Percentiles rank a stretch among this genome's conserved stretches.
Evolutionary conservation across 2,329 filamentous ascomycete genomes (phyloP).

Genomic region (Decorospora gaudefroyi): DNA sequence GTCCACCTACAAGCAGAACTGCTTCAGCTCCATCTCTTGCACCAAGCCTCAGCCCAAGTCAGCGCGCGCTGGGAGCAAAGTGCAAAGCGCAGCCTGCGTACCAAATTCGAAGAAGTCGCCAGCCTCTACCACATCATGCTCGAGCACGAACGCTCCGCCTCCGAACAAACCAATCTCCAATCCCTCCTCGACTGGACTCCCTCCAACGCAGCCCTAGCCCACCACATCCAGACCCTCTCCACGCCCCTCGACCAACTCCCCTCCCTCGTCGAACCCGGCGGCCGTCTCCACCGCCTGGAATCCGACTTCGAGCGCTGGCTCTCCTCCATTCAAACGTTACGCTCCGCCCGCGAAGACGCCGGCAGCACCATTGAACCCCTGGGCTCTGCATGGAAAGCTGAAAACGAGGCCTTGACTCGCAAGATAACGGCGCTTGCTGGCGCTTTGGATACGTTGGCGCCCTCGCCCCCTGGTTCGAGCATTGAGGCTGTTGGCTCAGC

Average conservation of each 20-base stretch:
- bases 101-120: conserved; percentile 47
- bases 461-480: conserved; percentile 39
- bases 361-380: conserved; percentile 35
- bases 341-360: conserved; percentile 26
- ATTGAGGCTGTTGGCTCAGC: conserved; percentile 37
- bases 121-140: conserved; percentile 43
- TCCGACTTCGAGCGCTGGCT: conserved; percentile 43
- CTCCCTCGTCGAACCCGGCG: conserved; percentile 38
- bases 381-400: conserved; percentile 42
- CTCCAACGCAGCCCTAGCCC: conserved; percentile 34
- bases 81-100: conserved; percentile 36
- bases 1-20: conserved; percentile 45
- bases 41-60: conserved; percentile 30
- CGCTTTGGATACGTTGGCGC: conserved; percentile 39
- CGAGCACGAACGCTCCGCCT: conserved; percentile 42
- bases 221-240: conserved; percentile 45
- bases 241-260: conserved; percentile 46
- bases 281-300: conserved; percentile 39
- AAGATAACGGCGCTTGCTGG: conserved; percentile 41
- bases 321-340: conserved; percentile 35
- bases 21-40: conserved; percentile 47
- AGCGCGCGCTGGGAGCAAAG: conserved; percentile 41
- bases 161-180: conserved; percentile 45
- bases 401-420: conserved; percentile 42
- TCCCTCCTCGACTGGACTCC: conserved; percentile 45